Conservation (phyloP, 179 eudicot genomes). For the Nepenthes alata region DNA sequence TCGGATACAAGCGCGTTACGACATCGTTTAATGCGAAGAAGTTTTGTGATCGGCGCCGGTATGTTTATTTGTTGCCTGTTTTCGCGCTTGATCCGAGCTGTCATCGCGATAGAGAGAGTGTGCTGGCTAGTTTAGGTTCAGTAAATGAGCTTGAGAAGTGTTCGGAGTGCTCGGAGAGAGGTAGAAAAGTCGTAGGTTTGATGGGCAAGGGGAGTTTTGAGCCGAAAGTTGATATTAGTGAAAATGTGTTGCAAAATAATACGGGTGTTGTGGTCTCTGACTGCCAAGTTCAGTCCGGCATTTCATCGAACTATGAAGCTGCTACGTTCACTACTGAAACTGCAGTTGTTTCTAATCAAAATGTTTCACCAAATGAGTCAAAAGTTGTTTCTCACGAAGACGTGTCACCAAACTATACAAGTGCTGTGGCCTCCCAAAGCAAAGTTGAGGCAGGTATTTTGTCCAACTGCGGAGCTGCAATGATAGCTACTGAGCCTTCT, state of each 20-base stretch:
- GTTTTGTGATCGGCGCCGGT: constrained; percentile 72
- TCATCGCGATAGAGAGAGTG: constrained; percentile 84
- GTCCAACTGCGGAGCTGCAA: constrained; percentile 9
- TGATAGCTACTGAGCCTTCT: neutral
- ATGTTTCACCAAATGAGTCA: constrained; percentile 6
- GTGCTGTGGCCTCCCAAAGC: neutral
- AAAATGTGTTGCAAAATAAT: neutral
- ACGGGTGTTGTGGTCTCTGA: neutral
- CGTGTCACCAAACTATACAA: neutral
- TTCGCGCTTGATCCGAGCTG: constrained; percentile 65
- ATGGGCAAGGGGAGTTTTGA: constrained; percentile 43
- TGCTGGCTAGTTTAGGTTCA: constrained; percentile 67
- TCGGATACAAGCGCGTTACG: constrained; percentile 65
- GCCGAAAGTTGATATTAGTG: neutral
- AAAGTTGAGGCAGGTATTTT: constrained; percentile 10
- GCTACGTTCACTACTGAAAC: constrained; percentile 3
- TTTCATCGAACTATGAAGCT: constrained; percentile 22
- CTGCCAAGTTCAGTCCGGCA: constrained; percentile 17
- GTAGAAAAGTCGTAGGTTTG: constrained; percentile 67
- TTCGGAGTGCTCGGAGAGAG: constrained; percentile 71
- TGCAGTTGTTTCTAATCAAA: neutral
- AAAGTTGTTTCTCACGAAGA: neutral
- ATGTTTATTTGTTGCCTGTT: constrained; percentile 76
- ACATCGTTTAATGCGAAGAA: constrained; percentile 63
- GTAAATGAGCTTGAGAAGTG: constrained; percentile 68